phyloP scores from a whole-genome alignment of 768 basidiomycete genomes.

The Rickenella mellea region DNA sequence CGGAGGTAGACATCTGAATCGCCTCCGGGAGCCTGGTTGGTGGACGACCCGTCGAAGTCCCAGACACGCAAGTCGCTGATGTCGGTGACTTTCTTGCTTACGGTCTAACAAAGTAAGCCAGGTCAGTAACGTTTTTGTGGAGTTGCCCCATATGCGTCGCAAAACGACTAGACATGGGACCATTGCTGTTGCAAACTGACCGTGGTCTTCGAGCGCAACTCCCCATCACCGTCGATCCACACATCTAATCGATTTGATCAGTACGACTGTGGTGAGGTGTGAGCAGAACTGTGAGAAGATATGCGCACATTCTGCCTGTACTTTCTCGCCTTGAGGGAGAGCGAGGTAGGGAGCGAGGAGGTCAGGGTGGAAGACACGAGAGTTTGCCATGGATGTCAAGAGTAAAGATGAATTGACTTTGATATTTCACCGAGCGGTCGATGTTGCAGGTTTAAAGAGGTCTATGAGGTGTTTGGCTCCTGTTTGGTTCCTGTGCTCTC shows the following conservation, averaged over 20 bases:
- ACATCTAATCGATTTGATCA: slow-evolving; percentile 51
- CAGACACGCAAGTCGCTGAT: slow-evolving; percentile 90
- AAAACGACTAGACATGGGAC: not conserved
- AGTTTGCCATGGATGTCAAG: slow-evolving; percentile 7
- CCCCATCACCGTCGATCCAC: slow-evolving; percentile 95
- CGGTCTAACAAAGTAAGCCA: slow-evolving; percentile 49
- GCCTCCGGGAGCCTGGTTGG: slow-evolving; percentile 90
- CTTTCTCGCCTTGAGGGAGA: slow-evolving; percentile 81
- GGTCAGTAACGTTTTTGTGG: not conserved
- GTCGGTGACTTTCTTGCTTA: slow-evolving; percentile 76
- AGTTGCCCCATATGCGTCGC: not conserved
- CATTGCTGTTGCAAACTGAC: slow-evolving; percentile 32
- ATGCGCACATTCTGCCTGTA: slow-evolving; percentile 85
- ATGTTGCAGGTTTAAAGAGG: slow-evolving; percentile 1
- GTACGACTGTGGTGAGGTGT: slow-evolving; percentile 7
- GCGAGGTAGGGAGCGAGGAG: slow-evolving; percentile 85
- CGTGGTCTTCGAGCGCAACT: slow-evolving; percentile 94
- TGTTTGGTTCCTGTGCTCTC: not conserved
- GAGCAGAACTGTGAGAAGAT: slow-evolving; percentile 5
- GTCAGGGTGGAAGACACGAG: slow-evolving; percentile 57
- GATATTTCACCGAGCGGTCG: slow-evolving; percentile 6
- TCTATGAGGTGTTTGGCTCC: not conserved
- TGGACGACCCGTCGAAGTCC: slow-evolving; percentile 99
- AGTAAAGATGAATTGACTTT: slow-evolving; percentile 9
- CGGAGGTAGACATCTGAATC: slow-evolving; percentile 99